A percentile compares a stretch with the other conserved stretches of the same genome.
phyloP scores from a whole-genome alignment of 2,329 filamentous ascomycete genomes.

The Botrytis hyacinthi region DNA sequence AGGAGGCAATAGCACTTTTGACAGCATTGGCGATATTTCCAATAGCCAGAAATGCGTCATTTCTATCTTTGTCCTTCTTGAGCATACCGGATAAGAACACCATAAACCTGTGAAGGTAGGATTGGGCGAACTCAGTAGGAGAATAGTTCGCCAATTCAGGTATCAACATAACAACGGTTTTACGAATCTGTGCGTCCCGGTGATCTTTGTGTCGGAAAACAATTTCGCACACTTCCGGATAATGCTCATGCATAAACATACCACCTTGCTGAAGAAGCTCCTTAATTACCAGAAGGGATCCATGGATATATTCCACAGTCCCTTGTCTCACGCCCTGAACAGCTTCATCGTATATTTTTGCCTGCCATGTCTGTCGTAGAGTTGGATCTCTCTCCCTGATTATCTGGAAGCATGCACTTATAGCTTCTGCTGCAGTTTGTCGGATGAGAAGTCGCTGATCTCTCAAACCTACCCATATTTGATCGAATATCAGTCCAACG shows the following conservation, averaged over 20 bases:
- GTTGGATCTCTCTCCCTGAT: slow-evolving; percentile 88
- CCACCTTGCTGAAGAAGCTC: slow-evolving; percentile 91
- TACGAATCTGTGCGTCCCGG: slow-evolving; percentile 79
- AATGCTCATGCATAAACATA: slow-evolving; percentile 99
- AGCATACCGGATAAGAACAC: slow-evolving; percentile 89
- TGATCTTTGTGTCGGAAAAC: slow-evolving; percentile 92
- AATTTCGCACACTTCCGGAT: slow-evolving; percentile 88
- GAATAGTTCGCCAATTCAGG: slow-evolving; percentile 91
- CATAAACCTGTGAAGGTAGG: slow-evolving; percentile 95
- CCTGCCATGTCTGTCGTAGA: slow-evolving; percentile 84
- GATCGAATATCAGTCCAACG: slow-evolving; percentile 90
- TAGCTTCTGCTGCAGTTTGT: slow-evolving; percentile 86
- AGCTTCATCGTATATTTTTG: slow-evolving; percentile 85
- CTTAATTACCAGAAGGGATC: slow-evolving; percentile 88
- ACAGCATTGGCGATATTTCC: slow-evolving; percentile 96
- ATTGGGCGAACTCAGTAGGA: slow-evolving; percentile 81
- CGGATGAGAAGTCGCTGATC: slow-evolving; percentile 90
- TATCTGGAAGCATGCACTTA: slow-evolving; percentile 94
- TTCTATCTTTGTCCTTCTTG: slow-evolving; percentile 91
- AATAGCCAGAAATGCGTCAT: slow-evolving; percentile 92
- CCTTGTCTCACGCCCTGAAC: slow-evolving; percentile 74
- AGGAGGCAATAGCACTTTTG: slow-evolving; percentile 90
- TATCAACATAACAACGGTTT: slow-evolving; percentile 87
- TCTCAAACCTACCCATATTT: slow-evolving; percentile 91
- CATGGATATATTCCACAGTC: slow-evolving; percentile 86